Evolutionary conservation across 2,329 filamentous ascomycete species (phyloP).

Genomic region (Nothomitra cinnamomea): DNA sequence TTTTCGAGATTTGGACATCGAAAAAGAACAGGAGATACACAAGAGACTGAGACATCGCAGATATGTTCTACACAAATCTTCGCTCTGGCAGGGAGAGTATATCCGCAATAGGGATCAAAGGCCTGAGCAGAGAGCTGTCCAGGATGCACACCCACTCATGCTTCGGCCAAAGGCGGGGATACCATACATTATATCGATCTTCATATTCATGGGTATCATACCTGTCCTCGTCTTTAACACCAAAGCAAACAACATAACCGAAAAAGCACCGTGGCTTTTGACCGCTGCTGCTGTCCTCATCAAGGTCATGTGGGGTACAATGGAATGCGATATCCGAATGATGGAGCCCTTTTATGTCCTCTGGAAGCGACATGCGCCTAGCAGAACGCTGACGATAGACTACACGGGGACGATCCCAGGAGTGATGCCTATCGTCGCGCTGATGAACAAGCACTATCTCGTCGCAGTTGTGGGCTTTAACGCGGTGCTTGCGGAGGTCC

Average conservation of each 20-base stretch:
- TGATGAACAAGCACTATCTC: conserved; percentile 45
- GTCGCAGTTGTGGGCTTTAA: conserved; percentile 54
- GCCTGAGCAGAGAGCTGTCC: conserved; percentile 25
- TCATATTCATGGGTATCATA: conserved; percentile 39
- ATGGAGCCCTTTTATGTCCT: conserved; percentile 61
- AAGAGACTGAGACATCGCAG: conserved; percentile 46
- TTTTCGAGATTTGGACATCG: conserved; percentile 54
- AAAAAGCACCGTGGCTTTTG: conserved; percentile 46
- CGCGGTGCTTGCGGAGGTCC: conserved; percentile 53
- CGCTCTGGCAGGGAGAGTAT: conserved; percentile 46
- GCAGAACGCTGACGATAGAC: conserved; percentile 50
- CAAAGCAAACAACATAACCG: conserved; percentile 34
- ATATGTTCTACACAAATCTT: conserved; percentile 54
- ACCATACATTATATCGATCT: conserved; percentile 40
- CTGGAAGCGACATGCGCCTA: conserved; percentile 44
- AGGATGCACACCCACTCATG: conserved; percentile 52
- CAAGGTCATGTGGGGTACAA: conserved; percentile 49
- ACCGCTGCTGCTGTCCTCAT: conserved; percentile 48
- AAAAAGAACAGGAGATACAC: conserved; percentile 49
- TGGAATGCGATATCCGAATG: conserved; percentile 54
- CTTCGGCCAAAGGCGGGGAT: conserved; percentile 42
- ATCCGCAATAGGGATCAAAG: conserved; percentile 30
- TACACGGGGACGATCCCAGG: conserved; percentile 57
- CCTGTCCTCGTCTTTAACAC: conserved; percentile 45
- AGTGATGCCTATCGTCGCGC: conserved; percentile 42